Conservation (phyloP, 2,329 filamentous ascomycete species). For the Teratosphaeria gauchensis region DNA sequence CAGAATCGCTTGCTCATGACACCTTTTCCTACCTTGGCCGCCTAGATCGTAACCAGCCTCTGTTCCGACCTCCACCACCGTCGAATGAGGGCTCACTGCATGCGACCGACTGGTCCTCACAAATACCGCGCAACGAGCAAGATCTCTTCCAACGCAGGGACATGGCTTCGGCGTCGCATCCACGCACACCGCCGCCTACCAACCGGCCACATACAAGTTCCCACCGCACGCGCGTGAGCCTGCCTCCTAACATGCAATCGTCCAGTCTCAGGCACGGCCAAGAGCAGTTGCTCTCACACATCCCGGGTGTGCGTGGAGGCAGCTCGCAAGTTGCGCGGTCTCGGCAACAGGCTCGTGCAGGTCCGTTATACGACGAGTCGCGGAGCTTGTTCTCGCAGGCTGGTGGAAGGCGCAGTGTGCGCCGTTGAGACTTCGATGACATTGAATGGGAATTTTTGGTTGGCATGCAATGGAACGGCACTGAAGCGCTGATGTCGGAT, state of each 20-base stretch:
- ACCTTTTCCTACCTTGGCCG: neutral
- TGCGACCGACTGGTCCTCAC: neutral
- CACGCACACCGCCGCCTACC: neutral
- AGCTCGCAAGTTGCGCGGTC: constrained; percentile 5
- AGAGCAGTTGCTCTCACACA: constrained; percentile 11
- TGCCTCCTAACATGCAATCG: constrained; percentile 4
- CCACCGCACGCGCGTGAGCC: constrained; percentile 9
- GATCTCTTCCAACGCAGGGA: constrained; percentile 10
- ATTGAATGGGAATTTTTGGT: neutral
- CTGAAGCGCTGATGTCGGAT: no score
- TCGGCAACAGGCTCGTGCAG: neutral
- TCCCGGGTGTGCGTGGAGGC: constrained; percentile 17
- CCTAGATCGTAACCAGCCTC: neutral
- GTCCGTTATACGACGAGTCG: neutral
- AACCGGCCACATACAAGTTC: neutral
- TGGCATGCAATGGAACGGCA: neutral
- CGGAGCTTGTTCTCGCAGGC: neutral
- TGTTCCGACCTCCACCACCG: neutral
- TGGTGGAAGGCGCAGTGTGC: neutral
- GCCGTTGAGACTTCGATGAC: neutral
- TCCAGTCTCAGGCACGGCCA: neutral
- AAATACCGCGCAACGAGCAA: constrained; percentile 7
- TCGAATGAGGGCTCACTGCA: neutral
- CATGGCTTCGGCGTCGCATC: neutral
- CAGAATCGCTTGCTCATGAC: neutral